Percentiles rank a stretch among this genome's conserved stretches.
phyloP scores from a whole-genome alignment of 805 yeast species.

The Clavispora asparagi region DNA sequence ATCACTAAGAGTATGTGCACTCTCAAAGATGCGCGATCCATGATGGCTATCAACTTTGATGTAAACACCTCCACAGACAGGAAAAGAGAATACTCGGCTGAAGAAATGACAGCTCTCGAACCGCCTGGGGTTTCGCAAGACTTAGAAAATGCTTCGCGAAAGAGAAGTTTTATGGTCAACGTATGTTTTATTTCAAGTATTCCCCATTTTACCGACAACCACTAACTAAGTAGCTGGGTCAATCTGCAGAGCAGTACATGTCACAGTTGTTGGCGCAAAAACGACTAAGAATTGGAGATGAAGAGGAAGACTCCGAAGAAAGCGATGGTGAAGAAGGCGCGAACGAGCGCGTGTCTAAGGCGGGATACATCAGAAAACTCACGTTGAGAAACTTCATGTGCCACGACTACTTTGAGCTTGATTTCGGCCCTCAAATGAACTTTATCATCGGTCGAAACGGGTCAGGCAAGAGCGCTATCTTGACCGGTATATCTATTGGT shows the following conservation, averaged over 20 bases:
- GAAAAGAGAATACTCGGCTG: not conserved
- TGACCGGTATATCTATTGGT: conserved; percentile 84
- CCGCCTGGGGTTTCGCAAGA: not conserved
- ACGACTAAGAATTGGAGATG: conserved; percentile 6
- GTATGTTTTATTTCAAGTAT: not conserved
- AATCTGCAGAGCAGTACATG: conserved; percentile 16
- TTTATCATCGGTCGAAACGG: conserved; percentile 90
- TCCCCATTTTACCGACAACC: not conserved
- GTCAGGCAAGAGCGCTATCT: conserved; percentile 82
- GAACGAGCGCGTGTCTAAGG: conserved; percentile 26
- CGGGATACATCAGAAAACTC: conserved; percentile 68
- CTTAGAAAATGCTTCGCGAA: not conserved
- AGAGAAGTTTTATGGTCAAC: not conserved
- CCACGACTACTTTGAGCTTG: conserved; percentile 73
- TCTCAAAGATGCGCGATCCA: not conserved
- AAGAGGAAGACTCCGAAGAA: conserved; percentile 12
- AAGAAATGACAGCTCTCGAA: not conserved
- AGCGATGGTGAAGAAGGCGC: conserved; percentile 12
- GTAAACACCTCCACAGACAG: not conserved
- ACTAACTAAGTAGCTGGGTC: conserved; percentile 9
- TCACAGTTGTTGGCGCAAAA: conserved; percentile 15
- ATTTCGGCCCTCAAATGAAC: conserved; percentile 74
- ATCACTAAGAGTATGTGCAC: not conserved
- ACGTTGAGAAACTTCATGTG: conserved; percentile 80
- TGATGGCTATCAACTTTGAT: not conserved